Evolutionary conservation across 2,329 filamentous ascomycete species (phyloP), one percentile per base, ranked within the genome.

Genomic region (Ophiocordyceps camponoti-floridani): DNA sequence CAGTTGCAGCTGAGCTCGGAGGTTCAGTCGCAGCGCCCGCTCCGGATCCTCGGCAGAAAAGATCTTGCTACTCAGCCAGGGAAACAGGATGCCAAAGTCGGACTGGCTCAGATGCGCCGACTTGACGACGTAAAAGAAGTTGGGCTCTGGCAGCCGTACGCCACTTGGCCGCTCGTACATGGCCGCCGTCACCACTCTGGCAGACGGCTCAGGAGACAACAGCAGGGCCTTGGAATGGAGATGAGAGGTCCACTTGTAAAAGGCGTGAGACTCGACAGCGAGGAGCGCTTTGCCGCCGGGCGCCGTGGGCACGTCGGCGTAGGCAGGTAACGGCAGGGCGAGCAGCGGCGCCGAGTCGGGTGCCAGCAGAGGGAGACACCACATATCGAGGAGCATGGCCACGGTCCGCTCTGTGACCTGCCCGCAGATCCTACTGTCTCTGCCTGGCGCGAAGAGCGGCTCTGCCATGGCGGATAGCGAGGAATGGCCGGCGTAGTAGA

Each of bases 51-150:
- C 68, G 0, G 71, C 70, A 2, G 67, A 67, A 50, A 78, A 75
- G 9, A 79, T 67, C 51, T 67, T 69, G 53, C 68, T 72, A 9
- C 73, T 77, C 42, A 79, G 53, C 71, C 79, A 82, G 0, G 84
- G 84, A 55, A 93, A 93, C 19, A 94, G 62, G 23, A 91, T 64
- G 33, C 83, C 86, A 52, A 91, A 93, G 55, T 94, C 86, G 18
- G 77, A 83, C 60, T 93, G 86, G 47, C 74, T 84, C 26, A 93
- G 70, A 57, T 94, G 86, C 0, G 85, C 84, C n/a, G 79, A 82
- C 41, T 73, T 67, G 13, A 69, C 58, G 3, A 84, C 78, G 58
- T 84, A 89, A 63, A 84, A 93, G 54, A 89, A 75, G 51, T 79
- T 73, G 4, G 84, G 79, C 46, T 69, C 65, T 0, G 62, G 52